These are phyloP conservation scores for Leccinum uliginosum DNA, from an alignment of 768 basidiomycete genomes.

Conservation along the genomic window DNA sequence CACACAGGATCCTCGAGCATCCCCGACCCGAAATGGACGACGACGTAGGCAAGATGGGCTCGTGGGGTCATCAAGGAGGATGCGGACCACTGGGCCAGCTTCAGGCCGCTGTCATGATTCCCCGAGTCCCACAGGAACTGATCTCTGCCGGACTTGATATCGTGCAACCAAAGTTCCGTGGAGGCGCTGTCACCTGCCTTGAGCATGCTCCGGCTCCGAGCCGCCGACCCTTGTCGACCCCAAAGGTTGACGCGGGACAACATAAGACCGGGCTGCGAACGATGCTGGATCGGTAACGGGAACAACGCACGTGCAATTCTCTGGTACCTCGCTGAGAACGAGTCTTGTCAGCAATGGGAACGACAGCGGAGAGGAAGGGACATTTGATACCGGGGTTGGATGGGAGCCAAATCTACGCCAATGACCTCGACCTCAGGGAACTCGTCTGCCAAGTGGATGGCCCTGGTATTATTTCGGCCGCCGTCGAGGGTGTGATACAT, in stretches of 20 bases:
- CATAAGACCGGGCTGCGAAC: neutral
- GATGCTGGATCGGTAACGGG: slow-evolving; percentile 2
- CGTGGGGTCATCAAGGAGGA: slow-evolving; percentile 3
- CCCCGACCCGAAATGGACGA: slow-evolving; percentile 5
- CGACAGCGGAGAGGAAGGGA: neutral
- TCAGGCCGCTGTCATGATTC: neutral
- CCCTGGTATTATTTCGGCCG: slow-evolving; percentile 38
- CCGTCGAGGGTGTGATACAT: neutral
- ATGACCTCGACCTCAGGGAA: slow-evolving; percentile 63
- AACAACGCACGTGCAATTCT: slow-evolving; percentile 65
- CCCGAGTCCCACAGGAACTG: slow-evolving; percentile 18
- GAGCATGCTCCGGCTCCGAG: too few relatives aligned
- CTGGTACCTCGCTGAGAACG: slow-evolving; percentile 51
- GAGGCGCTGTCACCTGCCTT: too few relatives aligned
- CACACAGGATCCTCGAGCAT: slow-evolving; percentile 11
- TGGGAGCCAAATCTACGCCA: slow-evolving; percentile 68
- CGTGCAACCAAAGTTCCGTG: neutral
- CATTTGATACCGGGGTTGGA: slow-evolving; percentile 57
- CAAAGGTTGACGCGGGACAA: too few relatives aligned
- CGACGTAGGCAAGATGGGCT: slow-evolving; percentile 14
- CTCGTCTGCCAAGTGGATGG: slow-evolving; percentile 70
- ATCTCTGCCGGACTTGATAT: slow-evolving; percentile 13
- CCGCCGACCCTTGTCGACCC: neutral
- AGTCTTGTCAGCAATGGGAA: slow-evolving; percentile 12
- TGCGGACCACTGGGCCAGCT: slow-evolving; percentile 2